Base-by-base conservation (phyloP, 23 red algal genomes). In the Gracilaria gracilis region DNA sequence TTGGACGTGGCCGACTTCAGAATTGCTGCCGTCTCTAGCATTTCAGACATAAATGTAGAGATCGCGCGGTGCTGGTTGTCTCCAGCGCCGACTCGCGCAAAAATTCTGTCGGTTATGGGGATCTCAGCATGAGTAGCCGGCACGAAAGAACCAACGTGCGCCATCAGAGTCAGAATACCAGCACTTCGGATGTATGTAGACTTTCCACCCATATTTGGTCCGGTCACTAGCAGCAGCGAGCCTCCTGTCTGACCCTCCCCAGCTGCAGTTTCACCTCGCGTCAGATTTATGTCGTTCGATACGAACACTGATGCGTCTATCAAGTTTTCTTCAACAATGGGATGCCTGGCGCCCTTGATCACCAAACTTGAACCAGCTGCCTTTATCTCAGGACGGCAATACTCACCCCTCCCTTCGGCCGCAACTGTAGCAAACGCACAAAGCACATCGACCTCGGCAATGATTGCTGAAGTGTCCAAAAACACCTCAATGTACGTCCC, bases 121-220 rank as follows among this genome's bases (percentile, higher is more conserved):
- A 99, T 48, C 50, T 64, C 15, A 9, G 97, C 97, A 13, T 76
- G 17, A 23, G 75, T 57, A 9, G 93, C 93, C 21, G 97, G 93
- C 7, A 99, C 97, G 54, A 95, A 99, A 76, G 75, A 94, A 19
- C 97, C 97, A 0, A 93, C 61, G 55, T 99, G 97, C 8, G 97
- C 93, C 93, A 99, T 96, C 19, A 99, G 88, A 21, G 93, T 93
- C 33, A 95, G 82, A 34, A 99, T 89, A 57, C 97, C 97, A 31
- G 93, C 93, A 61, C 71, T 91, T 44, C 97, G 80, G 4, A 99
- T 95, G 82, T 93, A 93, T 5, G 93, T 95, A 36, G 86, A 92
- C 54, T 99, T 99, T 51, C 97, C 97, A 75, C 94, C 94, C 97
- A 96, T 99, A 78, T 99, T 99, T 32, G 97, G 97, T 38, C 97